These are phyloP conservation scores for Trichophyton verrucosum DNA, from an alignment of 2,329 filamentous ascomycete species.

Conservation along the genomic window DNA sequence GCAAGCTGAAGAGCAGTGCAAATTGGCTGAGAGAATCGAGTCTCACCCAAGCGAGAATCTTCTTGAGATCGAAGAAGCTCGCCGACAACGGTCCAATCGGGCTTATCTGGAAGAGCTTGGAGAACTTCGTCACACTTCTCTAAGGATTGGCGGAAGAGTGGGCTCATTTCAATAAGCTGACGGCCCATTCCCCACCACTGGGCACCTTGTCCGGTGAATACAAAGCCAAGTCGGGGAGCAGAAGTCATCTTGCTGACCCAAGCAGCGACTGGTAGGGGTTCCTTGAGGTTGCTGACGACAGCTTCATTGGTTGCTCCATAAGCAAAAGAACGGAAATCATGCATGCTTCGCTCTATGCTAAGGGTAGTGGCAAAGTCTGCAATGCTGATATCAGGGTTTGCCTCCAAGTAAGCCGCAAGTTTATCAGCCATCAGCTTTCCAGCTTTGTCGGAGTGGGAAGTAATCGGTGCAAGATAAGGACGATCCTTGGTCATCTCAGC, in stretches of 20 bases:
- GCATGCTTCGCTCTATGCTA: slow-evolving; percentile 2
- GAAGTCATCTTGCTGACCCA: slow-evolving; percentile 15
- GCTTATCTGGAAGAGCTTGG: slow-evolving; percentile 1
- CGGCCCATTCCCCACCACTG: slow-evolving; percentile 27
- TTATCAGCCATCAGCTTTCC: slow-evolving; percentile 8
- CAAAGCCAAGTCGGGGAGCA: slow-evolving; percentile 15
- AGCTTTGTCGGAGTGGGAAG: slow-evolving; percentile 12
- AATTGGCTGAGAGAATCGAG: slow-evolving; percentile 7
- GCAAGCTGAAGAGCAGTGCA: slow-evolving; percentile 21
- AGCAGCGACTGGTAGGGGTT: slow-evolving; percentile 19
- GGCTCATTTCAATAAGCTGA: slow-evolving; percentile 15
- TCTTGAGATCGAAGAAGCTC: slow-evolving; percentile 5
- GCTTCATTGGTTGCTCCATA: slow-evolving; percentile 1
- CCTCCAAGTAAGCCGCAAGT: slow-evolving; percentile 6
- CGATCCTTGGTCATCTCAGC: background rate
- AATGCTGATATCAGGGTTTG: slow-evolving; percentile 3
- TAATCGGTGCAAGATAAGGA: slow-evolving; percentile 11
- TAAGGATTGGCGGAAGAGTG: slow-evolving; percentile 2
- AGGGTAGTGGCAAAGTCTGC: slow-evolving; percentile 7
- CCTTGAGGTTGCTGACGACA: background rate
- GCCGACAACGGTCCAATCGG: slow-evolving; percentile 4
- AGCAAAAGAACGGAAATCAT: slow-evolving; percentile 4
- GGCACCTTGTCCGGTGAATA: slow-evolving; percentile 31
- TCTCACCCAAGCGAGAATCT: slow-evolving; percentile 5
- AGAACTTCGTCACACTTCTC: slow-evolving; percentile 4